phyloP scores from a whole-genome alignment of 352 stramenopile species.

The Phytophthora quininea region DNA sequence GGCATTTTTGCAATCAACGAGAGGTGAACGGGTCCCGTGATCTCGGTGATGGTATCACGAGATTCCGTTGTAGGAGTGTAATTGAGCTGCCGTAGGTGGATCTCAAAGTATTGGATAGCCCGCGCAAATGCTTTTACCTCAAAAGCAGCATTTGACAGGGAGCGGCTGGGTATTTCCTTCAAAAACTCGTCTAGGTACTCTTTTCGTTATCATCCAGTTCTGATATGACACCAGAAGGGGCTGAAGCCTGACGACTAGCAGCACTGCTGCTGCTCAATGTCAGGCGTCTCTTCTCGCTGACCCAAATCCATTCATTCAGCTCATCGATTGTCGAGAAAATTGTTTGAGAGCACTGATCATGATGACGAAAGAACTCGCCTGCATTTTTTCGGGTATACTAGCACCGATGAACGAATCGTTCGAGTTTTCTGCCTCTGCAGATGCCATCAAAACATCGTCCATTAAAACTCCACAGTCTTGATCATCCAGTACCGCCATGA shows the following conservation, averaged over 20 bases:
- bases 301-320: conserved; percentile 90
- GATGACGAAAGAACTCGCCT: conserved; percentile 71
- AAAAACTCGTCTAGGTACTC: conserved; percentile 80
- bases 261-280: conserved; percentile 59
- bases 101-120: conserved; percentile 81
- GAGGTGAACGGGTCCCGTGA: conserved; percentile 42
- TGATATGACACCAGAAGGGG: conserved; percentile 44
- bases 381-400: conserved; percentile 23
- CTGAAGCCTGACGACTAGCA: conserved; percentile 46
- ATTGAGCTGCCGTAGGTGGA: conserved; percentile 66
- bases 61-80: conserved; percentile 21
- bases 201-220: conserved; percentile 75
- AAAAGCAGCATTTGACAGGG: conserved; percentile 73
- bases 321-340: conserved; percentile 89
- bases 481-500: conserved; percentile 83
- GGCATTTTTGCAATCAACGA: conserved; percentile 63
- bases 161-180: conserved; percentile 69
- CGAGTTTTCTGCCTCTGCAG: conserved; percentile 32
- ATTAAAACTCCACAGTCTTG: conserved; percentile 65
- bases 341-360: conserved; percentile 86
- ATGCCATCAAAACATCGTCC: conserved; percentile 49
- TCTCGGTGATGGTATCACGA: conserved; percentile 23
- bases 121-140: conserved; percentile 73
- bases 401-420: conserved; percentile 19
- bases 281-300: conserved; percentile 79